phyloP scores from a whole-genome alignment of 179 eudicot species.

The Patellifolia procumbens region DNA sequence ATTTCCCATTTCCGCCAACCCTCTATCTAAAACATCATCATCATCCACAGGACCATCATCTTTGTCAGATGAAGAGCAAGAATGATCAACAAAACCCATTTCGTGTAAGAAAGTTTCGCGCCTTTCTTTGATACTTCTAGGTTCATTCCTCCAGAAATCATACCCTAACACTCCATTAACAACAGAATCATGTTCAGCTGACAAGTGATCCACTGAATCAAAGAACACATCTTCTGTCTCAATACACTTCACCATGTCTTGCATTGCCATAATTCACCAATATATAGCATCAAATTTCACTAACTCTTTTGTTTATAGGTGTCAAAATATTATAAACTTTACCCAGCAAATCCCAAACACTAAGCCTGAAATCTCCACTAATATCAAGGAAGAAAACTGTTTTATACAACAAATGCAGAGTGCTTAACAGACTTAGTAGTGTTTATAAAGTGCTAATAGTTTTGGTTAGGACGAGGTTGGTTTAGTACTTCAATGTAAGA shows the following conservation, averaged over 20 bases:
- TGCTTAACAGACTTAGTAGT: background rate
- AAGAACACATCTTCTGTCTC: conserved; percentile 58
- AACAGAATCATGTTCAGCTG: conserved; percentile 39
- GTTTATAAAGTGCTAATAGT: background rate
- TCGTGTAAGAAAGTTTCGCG: conserved; percentile 44
- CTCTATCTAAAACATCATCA: conserved; percentile 23
- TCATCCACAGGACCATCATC: background rate
- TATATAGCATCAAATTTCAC: conserved; percentile 31
- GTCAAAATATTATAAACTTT: background rate
- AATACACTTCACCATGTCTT: conserved; percentile 42
- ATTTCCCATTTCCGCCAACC: conserved; percentile 33
- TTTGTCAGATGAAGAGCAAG: background rate
- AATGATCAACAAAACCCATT: conserved; percentile 60
- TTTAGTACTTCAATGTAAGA: conserved; percentile 14
- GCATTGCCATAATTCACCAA: conserved; percentile 19
- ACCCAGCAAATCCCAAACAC: conserved; percentile 38
- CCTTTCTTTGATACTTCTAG: conserved; percentile 53
- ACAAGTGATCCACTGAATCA: conserved; percentile 46
- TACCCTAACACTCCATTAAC: conserved; percentile 27
- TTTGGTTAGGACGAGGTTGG: conserved; percentile 5
- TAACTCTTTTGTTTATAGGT: background rate
- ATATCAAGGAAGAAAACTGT: conserved; percentile 27
- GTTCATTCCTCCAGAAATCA: conserved; percentile 59
- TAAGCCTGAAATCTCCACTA: conserved; percentile 36
- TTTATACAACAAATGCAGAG: background rate